These are phyloP conservation scores for Crassisporium funariophilum DNA, from an alignment of 768 basidiomycete genomes.

Conservation along the genomic window DNA sequence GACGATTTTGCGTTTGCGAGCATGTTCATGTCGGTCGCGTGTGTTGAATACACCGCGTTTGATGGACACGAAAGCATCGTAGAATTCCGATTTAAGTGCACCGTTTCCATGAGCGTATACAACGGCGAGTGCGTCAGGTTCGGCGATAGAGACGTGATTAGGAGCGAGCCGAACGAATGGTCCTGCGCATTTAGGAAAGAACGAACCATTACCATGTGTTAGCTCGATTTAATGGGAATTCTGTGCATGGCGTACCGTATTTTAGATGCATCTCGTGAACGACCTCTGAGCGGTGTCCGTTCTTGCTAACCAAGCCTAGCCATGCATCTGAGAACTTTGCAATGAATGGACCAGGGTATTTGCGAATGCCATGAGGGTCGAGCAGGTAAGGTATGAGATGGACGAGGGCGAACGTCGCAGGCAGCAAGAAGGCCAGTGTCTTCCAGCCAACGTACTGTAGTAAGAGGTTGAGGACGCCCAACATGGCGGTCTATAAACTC, in stretches of 20 bases:
- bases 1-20: conserved; percentile 90
- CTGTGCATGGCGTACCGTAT: conserved; percentile 52
- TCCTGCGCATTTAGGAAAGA: conserved; percentile 37
- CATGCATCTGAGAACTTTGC: conserved; percentile 76
- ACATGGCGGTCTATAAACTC: conserved; percentile 22
- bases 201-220: background rate
- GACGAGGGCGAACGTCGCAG: conserved; percentile 31
- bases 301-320: conserved; percentile 64
- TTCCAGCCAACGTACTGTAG: conserved; percentile 22
- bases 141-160: conserved; percentile 75
- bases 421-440: conserved; percentile 28
- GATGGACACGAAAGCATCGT: conserved; percentile 79
- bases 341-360: conserved; percentile 66
- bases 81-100: conserved; percentile 78
- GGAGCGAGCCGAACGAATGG: conserved; percentile 73
- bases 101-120: conserved; percentile 86
- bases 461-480: conserved; percentile 23
- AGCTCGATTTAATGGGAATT: background rate
- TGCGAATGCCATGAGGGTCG: conserved; percentile 61
- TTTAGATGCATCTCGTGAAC: conserved; percentile 75
- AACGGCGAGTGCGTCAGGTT: conserved; percentile 72
- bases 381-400: conserved; percentile 54
- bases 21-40: conserved; percentile 74
- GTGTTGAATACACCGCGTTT: conserved; percentile 77
- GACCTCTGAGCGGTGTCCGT: conserved; percentile 74